These are phyloP conservation scores for Saitoella complicata DNA, from an alignment of 805 yeast genomes.

Conservation along the genomic window DNA sequence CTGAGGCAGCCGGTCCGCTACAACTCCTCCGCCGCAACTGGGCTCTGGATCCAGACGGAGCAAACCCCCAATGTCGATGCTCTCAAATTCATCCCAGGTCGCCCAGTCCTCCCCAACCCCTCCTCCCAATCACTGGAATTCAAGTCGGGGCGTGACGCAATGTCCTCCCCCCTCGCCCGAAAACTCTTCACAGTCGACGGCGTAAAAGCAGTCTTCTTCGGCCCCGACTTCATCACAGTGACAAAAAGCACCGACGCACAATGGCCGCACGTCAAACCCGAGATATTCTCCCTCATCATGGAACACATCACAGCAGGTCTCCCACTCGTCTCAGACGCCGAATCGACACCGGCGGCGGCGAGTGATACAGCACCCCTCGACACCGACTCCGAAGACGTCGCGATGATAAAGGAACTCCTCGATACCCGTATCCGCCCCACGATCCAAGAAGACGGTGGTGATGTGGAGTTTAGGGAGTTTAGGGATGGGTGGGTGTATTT, in stretches of 20 bases:
- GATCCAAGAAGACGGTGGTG: constrained; percentile 97
- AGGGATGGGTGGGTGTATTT: constrained; percentile 72
- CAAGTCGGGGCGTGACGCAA: constrained; percentile 58
- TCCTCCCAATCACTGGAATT: constrained; percentile 45
- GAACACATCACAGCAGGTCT: constrained; percentile 31
- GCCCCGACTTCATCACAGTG: constrained; percentile 68
- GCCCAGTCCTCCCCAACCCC: constrained; percentile 41
- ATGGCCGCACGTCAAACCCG: constrained; percentile 61
- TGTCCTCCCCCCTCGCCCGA: constrained; percentile 58
- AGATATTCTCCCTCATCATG: constrained; percentile 36
- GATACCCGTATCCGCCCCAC: constrained; percentile 95
- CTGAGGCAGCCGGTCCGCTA: too few species aligned
- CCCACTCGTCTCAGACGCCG: constrained; percentile 19
- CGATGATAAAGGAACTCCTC: constrained; percentile 80
- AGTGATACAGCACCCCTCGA: constrained; percentile 34
- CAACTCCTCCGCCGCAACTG: too few species aligned
- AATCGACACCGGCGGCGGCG: constrained; percentile 21
- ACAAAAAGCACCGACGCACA: constrained; percentile 43
- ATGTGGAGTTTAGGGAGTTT: constrained; percentile 73
- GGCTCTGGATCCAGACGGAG: constrained; percentile 49
- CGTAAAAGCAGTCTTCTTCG: constrained; percentile 59
- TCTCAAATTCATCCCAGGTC: constrained; percentile 62
- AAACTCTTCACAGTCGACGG: constrained; percentile 65
- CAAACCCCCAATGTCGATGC: constrained; percentile 81
- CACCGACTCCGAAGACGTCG: constrained; percentile 63